These are phyloP conservation scores for Neurospora sp. DNA, from an alignment of 495 filamentous ascomycete species.

Conservation along the genomic window DNA sequence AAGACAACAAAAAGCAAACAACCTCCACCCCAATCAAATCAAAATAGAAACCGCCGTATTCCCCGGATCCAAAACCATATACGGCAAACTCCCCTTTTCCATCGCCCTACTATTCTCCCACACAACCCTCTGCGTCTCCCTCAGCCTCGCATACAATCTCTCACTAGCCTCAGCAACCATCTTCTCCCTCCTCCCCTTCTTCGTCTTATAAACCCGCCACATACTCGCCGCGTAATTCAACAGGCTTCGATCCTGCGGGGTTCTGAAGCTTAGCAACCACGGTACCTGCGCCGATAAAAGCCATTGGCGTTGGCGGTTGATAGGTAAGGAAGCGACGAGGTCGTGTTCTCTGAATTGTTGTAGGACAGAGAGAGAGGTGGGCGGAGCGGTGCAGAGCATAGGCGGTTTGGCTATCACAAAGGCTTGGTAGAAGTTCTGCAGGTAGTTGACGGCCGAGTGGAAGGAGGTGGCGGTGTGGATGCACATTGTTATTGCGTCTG, in stretches of 20 bases:
- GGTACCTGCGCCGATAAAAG: slow-evolving; percentile 34
- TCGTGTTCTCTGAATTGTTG: slow-evolving; percentile 21
- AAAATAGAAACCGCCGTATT: slow-evolving; percentile 31
- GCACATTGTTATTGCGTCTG: slow-evolving; percentile 63
- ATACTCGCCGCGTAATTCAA: slow-evolving; percentile 28
- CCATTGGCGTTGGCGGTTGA: slow-evolving; percentile 32
- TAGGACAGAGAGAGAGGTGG: slow-evolving; percentile 18
- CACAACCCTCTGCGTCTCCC: slow-evolving; percentile 14
- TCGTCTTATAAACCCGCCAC: slow-evolving; percentile 20
- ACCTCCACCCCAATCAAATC: slow-evolving; percentile 12
- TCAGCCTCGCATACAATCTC: slow-evolving; percentile 17
- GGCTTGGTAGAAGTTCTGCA: slow-evolving; percentile 39
- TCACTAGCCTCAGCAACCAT: slow-evolving; percentile 15
- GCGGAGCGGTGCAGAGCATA: slow-evolving; percentile 24
- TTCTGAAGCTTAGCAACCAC: slow-evolving; percentile 34
- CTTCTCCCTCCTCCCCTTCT: slow-evolving; percentile 5
- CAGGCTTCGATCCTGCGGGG: slow-evolving; percentile 27
- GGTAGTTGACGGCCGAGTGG: slow-evolving; percentile 41
- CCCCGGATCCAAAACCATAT: slow-evolving; percentile 33
- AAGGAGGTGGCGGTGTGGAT: slow-evolving; percentile 42
- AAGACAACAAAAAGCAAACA: not conserved
- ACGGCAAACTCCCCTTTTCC: slow-evolving; percentile 27
- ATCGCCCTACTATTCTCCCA: slow-evolving; percentile 16
- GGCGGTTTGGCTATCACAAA: slow-evolving; percentile 39
- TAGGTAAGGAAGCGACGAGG: slow-evolving; percentile 30